Evolutionary conservation across 352 stramenopile species (phyloP).

Genomic region (Globisporangium mamillatum): DNA sequence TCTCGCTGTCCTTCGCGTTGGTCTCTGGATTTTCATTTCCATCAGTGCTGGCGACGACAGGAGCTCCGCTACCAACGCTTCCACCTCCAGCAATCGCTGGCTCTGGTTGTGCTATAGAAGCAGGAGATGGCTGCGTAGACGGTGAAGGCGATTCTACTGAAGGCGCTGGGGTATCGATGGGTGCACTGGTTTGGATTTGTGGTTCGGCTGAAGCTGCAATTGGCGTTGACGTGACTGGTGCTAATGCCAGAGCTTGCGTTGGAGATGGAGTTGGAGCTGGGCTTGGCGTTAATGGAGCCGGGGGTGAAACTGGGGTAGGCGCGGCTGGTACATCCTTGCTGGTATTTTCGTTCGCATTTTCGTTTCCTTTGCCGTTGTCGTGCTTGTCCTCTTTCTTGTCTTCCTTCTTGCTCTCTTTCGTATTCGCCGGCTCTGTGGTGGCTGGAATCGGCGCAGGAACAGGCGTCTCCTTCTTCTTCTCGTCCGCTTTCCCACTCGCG

Average conservation of each 20-base stretch:
- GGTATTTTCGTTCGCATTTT: background rate
- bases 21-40: background rate
- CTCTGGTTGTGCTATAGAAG: background rate
- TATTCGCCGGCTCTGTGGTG: background rate
- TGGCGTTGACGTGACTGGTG: background rate
- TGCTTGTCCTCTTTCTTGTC: background rate
- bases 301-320: background rate
- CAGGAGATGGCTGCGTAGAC: background rate
- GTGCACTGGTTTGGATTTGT: background rate
- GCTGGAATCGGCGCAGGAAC: background rate
- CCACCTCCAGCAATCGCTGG: background rate
- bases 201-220: background rate
- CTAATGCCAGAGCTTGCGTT: background rate
- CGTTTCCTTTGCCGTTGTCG: background rate
- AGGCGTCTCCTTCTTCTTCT: background rate
- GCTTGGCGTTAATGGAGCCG: background rate
- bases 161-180: background rate
- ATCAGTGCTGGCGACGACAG: background rate
- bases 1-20: background rate
- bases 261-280: background rate
- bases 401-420: background rate
- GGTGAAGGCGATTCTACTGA: background rate
- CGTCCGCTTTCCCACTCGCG: background rate
- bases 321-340: background rate
- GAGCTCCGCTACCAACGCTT: background rate